Percentiles rank a stretch among this genome's conserved stretches.
Evolutionary conservation across 352 stramenopile species (phyloP).

Genomic region (Peronospora farinosa): DNA sequence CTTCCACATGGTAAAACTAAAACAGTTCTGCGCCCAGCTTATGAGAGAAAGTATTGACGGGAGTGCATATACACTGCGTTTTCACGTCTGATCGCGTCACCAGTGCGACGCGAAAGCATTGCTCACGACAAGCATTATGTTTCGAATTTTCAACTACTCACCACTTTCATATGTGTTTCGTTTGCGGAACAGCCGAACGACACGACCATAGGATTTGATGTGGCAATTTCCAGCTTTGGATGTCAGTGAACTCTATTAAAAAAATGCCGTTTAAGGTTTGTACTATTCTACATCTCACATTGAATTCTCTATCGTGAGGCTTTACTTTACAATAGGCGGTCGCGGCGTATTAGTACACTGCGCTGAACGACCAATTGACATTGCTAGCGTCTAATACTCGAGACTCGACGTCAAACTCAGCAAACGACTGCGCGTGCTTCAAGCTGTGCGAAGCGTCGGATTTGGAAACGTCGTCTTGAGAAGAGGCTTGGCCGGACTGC

Average conservation of each 20-base stretch:
- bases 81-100: background rate
- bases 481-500: constrained; percentile 4
- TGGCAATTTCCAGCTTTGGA: background rate
- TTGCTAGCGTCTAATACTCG: constrained; percentile 42
- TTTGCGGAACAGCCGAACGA: background rate
- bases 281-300: constrained; percentile 24
- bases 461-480: constrained; percentile 4
- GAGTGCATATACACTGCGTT: background rate
- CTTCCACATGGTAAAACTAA: constrained; percentile 12
- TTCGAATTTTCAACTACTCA: too few species aligned
- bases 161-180: background rate
- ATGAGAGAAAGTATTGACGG: background rate
- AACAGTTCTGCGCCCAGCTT: constrained; percentile 12
- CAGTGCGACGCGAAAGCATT: background rate
- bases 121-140: too few species aligned
- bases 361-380: constrained; percentile 75
- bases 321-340: constrained; percentile 24
- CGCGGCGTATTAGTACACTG: constrained; percentile 47
- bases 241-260: constrained; percentile 8
- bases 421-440: constrained; percentile 48
- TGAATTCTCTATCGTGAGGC: constrained; percentile 28
- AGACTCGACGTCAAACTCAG: constrained; percentile 65
- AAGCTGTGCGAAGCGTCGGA: constrained; percentile 6
- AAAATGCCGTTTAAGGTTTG: constrained; percentile 16
- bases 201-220: background rate